Evolutionary conservation across 169 alveolate genomes (phyloP), one percentile per base, ranked within the genome.

Genomic region (Plasmodium adleri): DNA sequence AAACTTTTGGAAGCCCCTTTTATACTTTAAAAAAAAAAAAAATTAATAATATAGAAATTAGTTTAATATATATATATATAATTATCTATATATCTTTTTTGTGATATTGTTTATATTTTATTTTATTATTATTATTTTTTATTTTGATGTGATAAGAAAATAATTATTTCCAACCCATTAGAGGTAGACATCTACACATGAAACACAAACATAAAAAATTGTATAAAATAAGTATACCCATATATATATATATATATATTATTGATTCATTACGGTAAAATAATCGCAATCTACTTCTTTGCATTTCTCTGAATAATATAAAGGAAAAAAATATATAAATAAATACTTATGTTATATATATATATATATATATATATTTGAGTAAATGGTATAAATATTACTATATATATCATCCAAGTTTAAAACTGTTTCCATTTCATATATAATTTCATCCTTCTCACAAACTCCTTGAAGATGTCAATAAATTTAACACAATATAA

Each of bases 101-200:
- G 45, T 32, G 45, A 8, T 32, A 32, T 32, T 32, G 45, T 1
- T 32, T 32, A 32, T 32, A 32, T 32, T 32, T 32, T 32, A 32
- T 32, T 32, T 32, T 32, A 4, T 32, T 32, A 5, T 32, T 32
- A 32, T 22, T 68, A 15, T 43, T 68, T 68, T 68, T 26, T 32
- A 17, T 72, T 26, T 22, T 22, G 6, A 32, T 54, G 32, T 24
- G 24, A 13, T 43, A 70, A n/a, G n/a, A n/a, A 10, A 62, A 62
- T 28, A 26, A 52, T 49, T 68, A 73, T 50, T 86, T 52, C 87
- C 22, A 60, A 86, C 92, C 92, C 92, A 43, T 86, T 86, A 28
- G 92, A 86, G 15, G 92, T 86, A 39, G 92, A 86, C 71, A 86
- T 47, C 92, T 86, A 24, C 47, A 73, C 56, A 60, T 45, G 43